phyloP scores from a whole-genome alignment of 305 asterid species.

The Andrographis paniculata region DNA sequence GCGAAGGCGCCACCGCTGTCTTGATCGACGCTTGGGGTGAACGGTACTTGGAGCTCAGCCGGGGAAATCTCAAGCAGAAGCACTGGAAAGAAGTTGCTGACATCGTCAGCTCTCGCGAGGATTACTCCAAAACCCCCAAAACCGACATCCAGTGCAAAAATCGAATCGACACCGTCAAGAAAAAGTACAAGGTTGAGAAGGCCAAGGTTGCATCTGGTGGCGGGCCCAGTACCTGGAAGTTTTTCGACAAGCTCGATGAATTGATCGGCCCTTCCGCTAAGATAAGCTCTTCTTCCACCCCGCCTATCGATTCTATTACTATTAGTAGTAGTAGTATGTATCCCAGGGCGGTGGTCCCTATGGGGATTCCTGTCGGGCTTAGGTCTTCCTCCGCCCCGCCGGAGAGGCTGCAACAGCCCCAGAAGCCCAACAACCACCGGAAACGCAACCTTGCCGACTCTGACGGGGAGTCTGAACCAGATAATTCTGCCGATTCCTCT shows the following conservation, averaged over 20 bases:
- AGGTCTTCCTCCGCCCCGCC: too few species aligned
- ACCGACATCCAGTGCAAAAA: slow-evolving; percentile 93
- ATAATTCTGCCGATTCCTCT: slow-evolving; percentile 44
- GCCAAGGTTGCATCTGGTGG: slow-evolving; percentile 60
- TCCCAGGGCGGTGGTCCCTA: slow-evolving; percentile 28
- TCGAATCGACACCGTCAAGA: slow-evolving; percentile 89
- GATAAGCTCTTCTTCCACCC: slow-evolving; percentile 27
- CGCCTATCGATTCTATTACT: slow-evolving; percentile 11
- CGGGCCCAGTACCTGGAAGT: slow-evolving; percentile 69
- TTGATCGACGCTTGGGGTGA: slow-evolving; percentile 89
- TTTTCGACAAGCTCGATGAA: slow-evolving; percentile 49
- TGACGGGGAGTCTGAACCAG: slow-evolving; percentile 53
- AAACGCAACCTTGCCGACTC: slow-evolving; percentile 38
- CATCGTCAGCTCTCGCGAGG: slow-evolving; percentile 52
- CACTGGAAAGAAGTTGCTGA: slow-evolving; percentile 95
- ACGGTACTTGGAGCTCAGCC: slow-evolving; percentile 67
- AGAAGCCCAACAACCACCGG: slow-evolving; percentile 19
- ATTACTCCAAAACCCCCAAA: slow-evolving; percentile 50
- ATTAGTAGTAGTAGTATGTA: too few species aligned
- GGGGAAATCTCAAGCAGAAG: slow-evolving; percentile 88
- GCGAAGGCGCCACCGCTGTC: slow-evolving; percentile 78
- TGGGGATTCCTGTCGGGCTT: slow-evolving; percentile 74
- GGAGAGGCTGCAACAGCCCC: slow-evolving; percentile 24
- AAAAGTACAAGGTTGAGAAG: slow-evolving; percentile 88
- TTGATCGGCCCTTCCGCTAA: slow-evolving; percentile 48